Evolutionary conservation across 2,329 filamentous ascomycete genomes (phyloP), one percentile per base, ranked within the genome.

Genomic region (Colletotrichum sp.): DNA sequence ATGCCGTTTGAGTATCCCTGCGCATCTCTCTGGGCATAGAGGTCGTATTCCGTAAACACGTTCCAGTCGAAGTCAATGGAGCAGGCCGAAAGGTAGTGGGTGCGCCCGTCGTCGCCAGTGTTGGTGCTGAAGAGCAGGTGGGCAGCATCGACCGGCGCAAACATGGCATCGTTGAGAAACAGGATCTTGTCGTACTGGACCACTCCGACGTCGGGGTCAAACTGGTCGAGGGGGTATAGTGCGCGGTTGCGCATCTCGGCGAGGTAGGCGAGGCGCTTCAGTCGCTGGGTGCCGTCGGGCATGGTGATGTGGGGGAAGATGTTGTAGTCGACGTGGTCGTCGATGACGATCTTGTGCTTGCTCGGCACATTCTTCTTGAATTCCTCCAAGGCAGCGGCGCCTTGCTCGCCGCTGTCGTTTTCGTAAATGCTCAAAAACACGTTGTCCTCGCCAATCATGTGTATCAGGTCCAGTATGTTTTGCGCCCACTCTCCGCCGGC

Each of bases 341-440:
- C 93, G 64, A 88, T 89, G 8, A 94, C 87, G 69, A 95, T 89
- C 2, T 85, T 85, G 79, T 88, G 86, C 39, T 85, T 81, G 76
- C 85, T 87, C 76, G 88, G 81, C 3, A 90, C 80, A 39, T 80
- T 87, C n/a, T 84, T 80, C 71, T 89, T 87, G 62, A 95, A 88
- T 4, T 85, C 82, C 34, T 70, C 80, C 71, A 95, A 85, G 0
- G 93, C 92, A 39, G 85, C 82, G 72, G 87, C 87, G 18, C 91
- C 92, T 34, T 87, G 84, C 2, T 87, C 84, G 3, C 92, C 92
- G 36, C 93, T 90, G 80, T 94, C 91, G 79, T 94, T 94, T 81
- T 95, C 94, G 82, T 95, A 95, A 36, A 96, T 90, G 82, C 93
- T 94, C 71, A 96, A 83, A 80, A 92, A 94, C 3, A 93, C 91